These are phyloP conservation scores for Geranium brycei DNA, from an alignment of 345 rosid species.

Conservation along the genomic window DNA sequence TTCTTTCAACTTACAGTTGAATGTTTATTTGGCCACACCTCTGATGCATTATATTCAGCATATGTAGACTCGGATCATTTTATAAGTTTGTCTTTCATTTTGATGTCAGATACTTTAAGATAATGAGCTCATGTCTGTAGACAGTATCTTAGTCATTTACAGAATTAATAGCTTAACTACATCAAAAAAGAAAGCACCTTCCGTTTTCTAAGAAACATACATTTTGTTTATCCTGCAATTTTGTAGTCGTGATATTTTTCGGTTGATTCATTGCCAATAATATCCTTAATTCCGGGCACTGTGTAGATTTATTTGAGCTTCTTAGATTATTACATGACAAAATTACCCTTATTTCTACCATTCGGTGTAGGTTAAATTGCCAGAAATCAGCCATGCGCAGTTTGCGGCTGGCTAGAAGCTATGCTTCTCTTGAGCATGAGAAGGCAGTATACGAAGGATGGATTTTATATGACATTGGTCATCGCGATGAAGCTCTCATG, in stretches of 20 bases:
- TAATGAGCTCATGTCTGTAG: too few species aligned
- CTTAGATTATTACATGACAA: slow-evolving; percentile 3
- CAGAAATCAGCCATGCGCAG: slow-evolving; percentile 86
- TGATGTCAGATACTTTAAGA: background rate
- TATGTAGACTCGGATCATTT: slow-evolving; percentile 1
- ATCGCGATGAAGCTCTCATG: slow-evolving; percentile 64
- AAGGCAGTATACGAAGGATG: slow-evolving; percentile 86
- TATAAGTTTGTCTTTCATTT: slow-evolving; percentile 2
- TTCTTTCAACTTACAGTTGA: background rate
- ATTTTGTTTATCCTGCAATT: too few species aligned
- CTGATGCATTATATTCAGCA: too few species aligned
- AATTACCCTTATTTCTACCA: slow-evolving; percentile 1
- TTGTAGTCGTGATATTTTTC: too few species aligned
- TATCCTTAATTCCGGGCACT: too few species aligned
- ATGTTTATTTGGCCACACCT: too few species aligned
- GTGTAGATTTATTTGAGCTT: too few species aligned
- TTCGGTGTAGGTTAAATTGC: slow-evolving; percentile 53
- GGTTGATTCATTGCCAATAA: too few species aligned
- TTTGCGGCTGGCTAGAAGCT: slow-evolving; percentile 60
- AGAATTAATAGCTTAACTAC: too few species aligned
- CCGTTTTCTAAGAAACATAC: too few species aligned
- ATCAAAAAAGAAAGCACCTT: too few species aligned
- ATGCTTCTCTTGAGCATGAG: slow-evolving; percentile 53
- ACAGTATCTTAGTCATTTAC: too few species aligned
- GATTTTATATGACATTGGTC: slow-evolving; percentile 77